Percentiles rank a stretch among this genome's conserved stretches.
Conservation (phyloP, 805 yeast genomes). For the Candida piceae region DNA sequence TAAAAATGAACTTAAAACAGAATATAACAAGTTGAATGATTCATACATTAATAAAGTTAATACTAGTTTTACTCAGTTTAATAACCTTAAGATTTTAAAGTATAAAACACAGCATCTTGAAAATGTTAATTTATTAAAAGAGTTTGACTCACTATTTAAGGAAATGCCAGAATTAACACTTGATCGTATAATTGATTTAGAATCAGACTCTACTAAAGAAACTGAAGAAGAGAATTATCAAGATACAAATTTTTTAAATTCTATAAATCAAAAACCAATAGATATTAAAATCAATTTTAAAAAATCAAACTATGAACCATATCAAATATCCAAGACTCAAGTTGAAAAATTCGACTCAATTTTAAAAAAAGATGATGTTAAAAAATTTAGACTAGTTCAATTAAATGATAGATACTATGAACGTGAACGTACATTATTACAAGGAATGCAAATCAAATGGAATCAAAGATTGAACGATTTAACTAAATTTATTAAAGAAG, state of each 20-base stretch:
- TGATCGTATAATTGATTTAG: constrained; percentile 7
- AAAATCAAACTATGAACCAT: constrained; percentile 9
- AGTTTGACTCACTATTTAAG: constrained; percentile 12
- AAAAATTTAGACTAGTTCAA: constrained; percentile 25
- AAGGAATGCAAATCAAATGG: constrained; percentile 26
- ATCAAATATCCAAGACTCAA: constrained; percentile 12
- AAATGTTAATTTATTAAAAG: constrained; percentile 11
- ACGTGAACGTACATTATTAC: constrained; percentile 17
- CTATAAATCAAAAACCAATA: constrained; percentile 8
- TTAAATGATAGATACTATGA: constrained; percentile 24
- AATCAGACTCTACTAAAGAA: constrained; percentile 1
- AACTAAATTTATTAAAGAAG: constrained; percentile 19
- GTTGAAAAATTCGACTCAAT: constrained; percentile 17
- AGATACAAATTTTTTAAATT: constrained; percentile 8
- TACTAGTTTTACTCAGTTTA: constrained; percentile 14
- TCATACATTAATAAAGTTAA: constrained; percentile 8
- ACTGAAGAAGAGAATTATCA: constrained; percentile 1
- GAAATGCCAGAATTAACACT: constrained; percentile 20
- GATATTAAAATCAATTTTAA: constrained; percentile 9
- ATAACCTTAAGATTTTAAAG: constrained; percentile 13
- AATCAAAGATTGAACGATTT: constrained; percentile 18
- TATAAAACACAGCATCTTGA: constrained; percentile 16
- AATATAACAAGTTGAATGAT: constrained; percentile 12
- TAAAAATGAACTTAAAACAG: constrained; percentile 19
- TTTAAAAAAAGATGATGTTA: constrained; percentile 17